Base-by-base conservation (phyloP, 2,329 filamentous ascomycete genomes). In the Neocatenulostroma microsporum region DNA sequence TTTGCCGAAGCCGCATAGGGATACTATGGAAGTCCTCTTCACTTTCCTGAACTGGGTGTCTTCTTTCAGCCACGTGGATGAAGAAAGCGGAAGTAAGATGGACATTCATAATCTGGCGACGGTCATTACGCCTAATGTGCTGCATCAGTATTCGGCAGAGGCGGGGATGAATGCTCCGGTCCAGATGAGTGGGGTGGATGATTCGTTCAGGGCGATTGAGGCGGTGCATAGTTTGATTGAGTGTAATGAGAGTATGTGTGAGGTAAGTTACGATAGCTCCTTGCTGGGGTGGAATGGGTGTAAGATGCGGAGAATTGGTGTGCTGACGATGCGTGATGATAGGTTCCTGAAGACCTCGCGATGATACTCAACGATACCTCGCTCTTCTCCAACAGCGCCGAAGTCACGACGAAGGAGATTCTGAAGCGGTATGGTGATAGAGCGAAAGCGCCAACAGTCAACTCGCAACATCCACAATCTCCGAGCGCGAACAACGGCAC, bases 61-160 rank as follows among this genome's bases (percentile, higher is more conserved):
- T 4, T 94, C 88, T 2, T 98, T 98, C 68, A 89, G 93, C 45
- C 88, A 95, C 56, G 80, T 98, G 11, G 91, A 98, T 53, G 91
- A 98, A 55, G 91, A 98, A 58, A 84, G 83, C 17, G 91, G 91
- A 18, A 95, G 89, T 51, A 95, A 96, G 71, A 98, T 98, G 91
- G 91, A 98, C 59, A 84, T 94, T 36, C 87, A 94, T 67, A 98
- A 98, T 56, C 74, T 98, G 45, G 86, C 91, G 3, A 96, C 93
- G 3, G 91, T 98, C 45, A 95, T 98, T 61, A 88, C 89, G 4
- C 91, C 91, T 0, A 98, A 98, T 54, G 86, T 98, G 44, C 72
- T 84, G 81, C 47, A 76, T 69, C n/a, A n/a, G n/a, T n/a, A n/a
- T n/a, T n/a, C n/a, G n/a, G n/a, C n/a, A n/a, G n/a, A n/a, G n/a